phyloP scores from a whole-genome alignment of 139 green algal genomes.

The Chlamydomonas sphaeroides region DNA sequence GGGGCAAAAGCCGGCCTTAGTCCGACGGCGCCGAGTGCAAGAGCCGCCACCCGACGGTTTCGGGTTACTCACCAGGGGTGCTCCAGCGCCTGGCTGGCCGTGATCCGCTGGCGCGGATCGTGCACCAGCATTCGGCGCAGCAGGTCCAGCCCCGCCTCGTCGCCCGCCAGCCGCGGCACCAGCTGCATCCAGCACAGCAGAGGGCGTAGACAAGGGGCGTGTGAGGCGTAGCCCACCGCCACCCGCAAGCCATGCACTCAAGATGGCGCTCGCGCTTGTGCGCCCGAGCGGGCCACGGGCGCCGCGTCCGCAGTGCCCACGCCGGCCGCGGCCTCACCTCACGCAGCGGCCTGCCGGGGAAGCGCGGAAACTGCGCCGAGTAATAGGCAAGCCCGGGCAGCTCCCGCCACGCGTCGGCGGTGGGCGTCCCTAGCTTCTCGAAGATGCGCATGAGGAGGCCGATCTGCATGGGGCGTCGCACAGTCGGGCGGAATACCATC shows the following conservation, averaged over 20 bases:
- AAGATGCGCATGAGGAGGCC: slow-evolving; percentile 88
- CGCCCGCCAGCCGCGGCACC: slow-evolving; percentile 47
- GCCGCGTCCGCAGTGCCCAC: slow-evolving; percentile 4
- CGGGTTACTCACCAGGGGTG: slow-evolving; percentile 83
- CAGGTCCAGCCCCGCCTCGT: slow-evolving; percentile 51
- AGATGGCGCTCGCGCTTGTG: too few relatives aligned
- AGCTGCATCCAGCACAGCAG: too few relatives aligned
- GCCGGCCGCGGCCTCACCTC: slow-evolving; percentile 32
- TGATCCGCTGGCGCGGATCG: slow-evolving; percentile 69
- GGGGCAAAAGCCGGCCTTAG: too few relatives aligned
- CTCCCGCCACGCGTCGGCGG: slow-evolving; percentile 62
- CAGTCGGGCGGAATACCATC: too few relatives aligned
- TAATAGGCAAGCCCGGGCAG: slow-evolving; percentile 73
- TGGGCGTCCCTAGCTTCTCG: slow-evolving; percentile 82
- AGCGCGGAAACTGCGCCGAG: slow-evolving; percentile 80
- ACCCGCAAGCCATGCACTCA: too few relatives aligned
- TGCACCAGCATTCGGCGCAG: slow-evolving; percentile 64
- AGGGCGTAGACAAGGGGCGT: too few relatives aligned
- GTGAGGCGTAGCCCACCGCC: too few relatives aligned
- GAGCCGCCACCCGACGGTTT: too few relatives aligned
- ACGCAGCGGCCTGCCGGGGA: slow-evolving; percentile 51
- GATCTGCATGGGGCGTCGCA: slow-evolving; percentile 68
- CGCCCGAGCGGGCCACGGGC: neutral
- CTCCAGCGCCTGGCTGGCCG: slow-evolving; percentile 66
- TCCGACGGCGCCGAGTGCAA: too few relatives aligned